Conservation (phyloP, 2,329 filamentous ascomycete species). For the Cladorrhinum sp. region DNA sequence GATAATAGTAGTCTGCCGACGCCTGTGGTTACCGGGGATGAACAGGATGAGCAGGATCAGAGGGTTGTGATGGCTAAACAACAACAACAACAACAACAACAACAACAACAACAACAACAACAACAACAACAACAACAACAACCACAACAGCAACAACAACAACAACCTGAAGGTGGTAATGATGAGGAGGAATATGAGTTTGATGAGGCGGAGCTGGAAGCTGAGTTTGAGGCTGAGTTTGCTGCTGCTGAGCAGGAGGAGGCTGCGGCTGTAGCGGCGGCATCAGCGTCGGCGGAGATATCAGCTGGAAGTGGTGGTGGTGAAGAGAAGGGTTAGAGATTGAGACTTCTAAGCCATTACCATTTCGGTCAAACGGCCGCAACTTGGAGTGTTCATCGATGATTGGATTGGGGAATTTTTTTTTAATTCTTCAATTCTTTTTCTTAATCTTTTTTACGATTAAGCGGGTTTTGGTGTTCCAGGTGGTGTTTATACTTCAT, state of each 20-base stretch:
- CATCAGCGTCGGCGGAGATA: conserved; percentile 1
- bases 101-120: background rate
- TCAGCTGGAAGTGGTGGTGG: conserved; percentile 7
- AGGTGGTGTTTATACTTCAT: no score
- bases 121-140: background rate
- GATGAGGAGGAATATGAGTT: conserved; percentile 25
- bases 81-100: background rate
- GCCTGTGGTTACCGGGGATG: conserved; percentile 41
- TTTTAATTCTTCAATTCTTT: no score
- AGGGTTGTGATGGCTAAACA: no score
- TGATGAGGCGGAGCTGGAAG: conserved; percentile 57
- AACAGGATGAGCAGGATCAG: conserved; percentile 41
- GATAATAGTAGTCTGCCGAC: conserved; percentile 38
- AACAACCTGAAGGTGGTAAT: background rate
- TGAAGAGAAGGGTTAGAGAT: conserved; percentile 8
- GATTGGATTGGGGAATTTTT: background rate
- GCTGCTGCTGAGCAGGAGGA: conserved; percentile 16
- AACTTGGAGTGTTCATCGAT: no score
- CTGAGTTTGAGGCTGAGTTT: conserved; percentile 57
- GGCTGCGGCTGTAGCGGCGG: background rate
- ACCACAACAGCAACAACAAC: no score
- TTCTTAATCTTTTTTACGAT: background rate
- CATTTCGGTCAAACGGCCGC: background rate
- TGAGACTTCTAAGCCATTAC: background rate
- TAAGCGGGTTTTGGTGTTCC: no score